These are phyloP conservation scores for Calonectria pauciramosa DNA, from an alignment of 2,329 filamentous ascomycete species.

Conservation along the genomic window DNA sequence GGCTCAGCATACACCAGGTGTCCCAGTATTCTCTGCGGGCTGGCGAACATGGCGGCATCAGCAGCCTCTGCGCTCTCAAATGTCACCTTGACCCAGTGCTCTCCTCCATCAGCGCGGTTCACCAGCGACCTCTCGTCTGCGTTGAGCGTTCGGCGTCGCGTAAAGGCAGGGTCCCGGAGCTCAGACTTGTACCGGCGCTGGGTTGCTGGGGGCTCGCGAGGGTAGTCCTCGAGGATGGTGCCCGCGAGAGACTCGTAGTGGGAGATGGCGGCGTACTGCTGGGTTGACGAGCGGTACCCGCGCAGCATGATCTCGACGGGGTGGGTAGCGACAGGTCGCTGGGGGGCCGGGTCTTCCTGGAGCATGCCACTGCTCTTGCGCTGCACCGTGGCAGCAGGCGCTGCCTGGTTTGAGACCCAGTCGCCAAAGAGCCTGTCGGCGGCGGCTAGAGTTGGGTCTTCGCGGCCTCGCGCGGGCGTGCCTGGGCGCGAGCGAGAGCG, in stretches of 20 bases:
- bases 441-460: conserved; percentile 73
- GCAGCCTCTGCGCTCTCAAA: conserved; percentile 82
- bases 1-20: conserved; percentile 79
- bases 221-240: conserved; percentile 92
- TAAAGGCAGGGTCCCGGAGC: conserved; percentile 79
- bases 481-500: conserved; percentile 74
- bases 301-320: conserved; percentile 86
- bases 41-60: conserved; percentile 76
- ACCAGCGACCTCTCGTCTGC: conserved; percentile 82
- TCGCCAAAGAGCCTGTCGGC: conserved; percentile 74
- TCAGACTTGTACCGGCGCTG: conserved; percentile 80
- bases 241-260: conserved; percentile 92
- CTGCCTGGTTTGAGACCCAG: conserved; percentile 67
- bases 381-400: conserved; percentile 44
- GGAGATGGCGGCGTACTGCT: conserved; percentile 89
- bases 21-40: conserved; percentile 79
- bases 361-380: conserved; percentile 55
- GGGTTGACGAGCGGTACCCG: conserved; percentile 76
- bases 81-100: conserved; percentile 93
- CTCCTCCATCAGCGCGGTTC: conserved; percentile 84
- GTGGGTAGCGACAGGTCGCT: conserved; percentile 53
- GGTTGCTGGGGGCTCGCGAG: conserved; percentile 82
- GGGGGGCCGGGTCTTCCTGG: conserved; percentile 57
- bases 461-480: conserved; percentile 67
- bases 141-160: conserved; percentile 75